Percentiles rank a stretch among this genome's conserved stretches.
Conservation (phyloP, 2,329 filamentous ascomycete species). For the Colletotrichum sp. region DNA sequence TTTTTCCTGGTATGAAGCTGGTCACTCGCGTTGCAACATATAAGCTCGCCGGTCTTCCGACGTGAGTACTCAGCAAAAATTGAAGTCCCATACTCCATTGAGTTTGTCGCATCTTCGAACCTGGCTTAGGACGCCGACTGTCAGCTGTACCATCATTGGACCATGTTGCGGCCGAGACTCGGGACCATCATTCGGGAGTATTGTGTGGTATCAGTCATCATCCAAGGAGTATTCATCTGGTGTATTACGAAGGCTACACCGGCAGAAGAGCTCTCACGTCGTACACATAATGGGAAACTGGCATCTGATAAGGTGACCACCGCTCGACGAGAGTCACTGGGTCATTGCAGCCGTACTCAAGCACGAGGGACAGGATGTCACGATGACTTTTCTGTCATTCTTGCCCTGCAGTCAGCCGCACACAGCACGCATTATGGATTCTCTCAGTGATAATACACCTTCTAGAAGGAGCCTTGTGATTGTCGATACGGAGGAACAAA, state of each 20-base stretch:
- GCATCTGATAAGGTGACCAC: fast-evolving
- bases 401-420: too few relatives aligned
- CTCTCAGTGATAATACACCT: too few relatives aligned
- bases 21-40: neutral
- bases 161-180: neutral
- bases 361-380: too few relatives aligned
- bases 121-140: neutral
- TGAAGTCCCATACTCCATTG: too few relatives aligned
- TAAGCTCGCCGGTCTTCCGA: neutral
- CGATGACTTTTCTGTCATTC: too few relatives aligned
- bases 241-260: fast-evolving
- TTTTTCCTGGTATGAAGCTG: neutral
- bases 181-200: neutral
- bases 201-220: neutral
- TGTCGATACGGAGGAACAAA: too few relatives aligned
- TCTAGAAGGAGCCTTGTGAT: too few relatives aligned
- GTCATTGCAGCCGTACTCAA: too few relatives aligned
- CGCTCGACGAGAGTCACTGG: neutral
- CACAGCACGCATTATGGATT: too few relatives aligned
- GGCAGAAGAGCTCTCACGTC: neutral
- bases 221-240: neutral
- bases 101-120: neutral
- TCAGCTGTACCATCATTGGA: neutral
- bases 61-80: neutral
- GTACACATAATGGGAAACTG: neutral